Conservation (phyloP, 1,284 basidiomycete genomes). For the Irpex sp. region DNA sequence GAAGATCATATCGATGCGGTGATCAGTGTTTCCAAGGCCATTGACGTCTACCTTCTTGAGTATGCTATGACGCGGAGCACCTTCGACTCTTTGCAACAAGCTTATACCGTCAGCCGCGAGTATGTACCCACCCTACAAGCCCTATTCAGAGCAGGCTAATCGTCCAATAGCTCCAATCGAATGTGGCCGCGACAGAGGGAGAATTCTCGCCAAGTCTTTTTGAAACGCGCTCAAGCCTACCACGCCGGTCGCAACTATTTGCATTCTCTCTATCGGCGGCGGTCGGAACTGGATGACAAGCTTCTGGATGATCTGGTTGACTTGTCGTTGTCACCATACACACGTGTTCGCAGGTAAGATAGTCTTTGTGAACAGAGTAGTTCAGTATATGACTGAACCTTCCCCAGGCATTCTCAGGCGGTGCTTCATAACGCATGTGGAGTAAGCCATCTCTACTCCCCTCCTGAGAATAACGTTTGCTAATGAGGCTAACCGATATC, state of each 20-base stretch:
- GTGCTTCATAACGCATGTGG: constrained; percentile 66
- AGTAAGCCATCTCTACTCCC: constrained; percentile 37
- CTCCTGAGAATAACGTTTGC: neutral
- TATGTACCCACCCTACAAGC: constrained; percentile 32
- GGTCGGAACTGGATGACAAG: constrained; percentile 78
- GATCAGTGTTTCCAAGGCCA: constrained; percentile 62
- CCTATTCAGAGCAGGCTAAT: constrained; percentile 3
- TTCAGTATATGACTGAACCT: neutral
- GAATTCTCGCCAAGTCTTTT: constrained; percentile 71
- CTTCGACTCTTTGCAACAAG: constrained; percentile 64
- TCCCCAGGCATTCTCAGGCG: constrained; percentile 65
- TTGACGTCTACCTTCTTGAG: constrained; percentile 73
- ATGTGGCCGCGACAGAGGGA: constrained; percentile 71
- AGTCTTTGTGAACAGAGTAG: neutral
- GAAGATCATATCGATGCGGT: constrained; percentile 96
- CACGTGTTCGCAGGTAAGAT: constrained; percentile 66
- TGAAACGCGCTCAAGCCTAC: constrained; percentile 80
- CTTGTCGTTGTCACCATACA: constrained; percentile 84
- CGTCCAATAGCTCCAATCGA: constrained; percentile 52
- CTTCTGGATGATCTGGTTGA: constrained; percentile 80
- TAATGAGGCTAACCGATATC: constrained; percentile 8
- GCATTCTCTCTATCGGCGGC: constrained; percentile 77
- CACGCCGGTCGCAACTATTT: constrained; percentile 72
- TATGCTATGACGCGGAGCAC: constrained; percentile 64
- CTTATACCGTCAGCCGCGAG: constrained; percentile 67